Percentiles rank a stretch among this genome's conserved stretches.
Conservation (phyloP, 1,284 basidiomycete species). For the Cutaneotrichosporon arboriforme region DNA sequence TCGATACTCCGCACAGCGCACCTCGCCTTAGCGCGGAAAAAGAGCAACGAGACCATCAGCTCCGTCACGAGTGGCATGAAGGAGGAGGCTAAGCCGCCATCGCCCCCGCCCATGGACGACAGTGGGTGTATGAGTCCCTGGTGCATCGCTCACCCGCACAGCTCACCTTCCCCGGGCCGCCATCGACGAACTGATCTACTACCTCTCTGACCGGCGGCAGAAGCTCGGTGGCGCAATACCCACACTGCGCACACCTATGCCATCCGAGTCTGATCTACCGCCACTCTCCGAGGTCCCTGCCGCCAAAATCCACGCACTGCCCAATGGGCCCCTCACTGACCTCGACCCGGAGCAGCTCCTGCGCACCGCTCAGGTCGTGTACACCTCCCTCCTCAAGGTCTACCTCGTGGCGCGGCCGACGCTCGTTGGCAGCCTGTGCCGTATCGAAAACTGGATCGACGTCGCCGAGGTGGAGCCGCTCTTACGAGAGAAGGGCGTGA, state of each 20-base stretch:
- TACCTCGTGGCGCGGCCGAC: conserved; percentile 79
- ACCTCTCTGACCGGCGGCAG: conserved; percentile 75
- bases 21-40: conserved; percentile 25
- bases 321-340: conserved; percentile 62
- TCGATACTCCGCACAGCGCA: conserved; percentile 7
- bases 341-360: conserved; percentile 74
- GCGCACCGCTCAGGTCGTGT: conserved; percentile 84
- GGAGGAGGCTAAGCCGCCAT: conserved; percentile 7
- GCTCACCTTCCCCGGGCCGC: conserved; percentile 33
- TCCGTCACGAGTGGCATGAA: conserved; percentile 8
- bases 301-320: conserved; percentile 62
- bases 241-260: conserved; percentile 62
- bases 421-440: conserved; percentile 79
- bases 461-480: conserved; percentile 90
- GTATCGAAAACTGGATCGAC: conserved; percentile 94
- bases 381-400: conserved; percentile 91
- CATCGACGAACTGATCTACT: conserved; percentile 51
- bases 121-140: not conserved
- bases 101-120: conserved; percentile 4
- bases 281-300: conserved; percentile 51
- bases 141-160: not conserved
- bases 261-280: conserved; percentile 43
- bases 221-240: conserved; percentile 72
- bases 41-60: conserved; percentile 36
- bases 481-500: conserved; percentile 69